Base-by-base conservation (phyloP, 2,329 filamentous ascomycete species). In the Penicillium sp. region DNA sequence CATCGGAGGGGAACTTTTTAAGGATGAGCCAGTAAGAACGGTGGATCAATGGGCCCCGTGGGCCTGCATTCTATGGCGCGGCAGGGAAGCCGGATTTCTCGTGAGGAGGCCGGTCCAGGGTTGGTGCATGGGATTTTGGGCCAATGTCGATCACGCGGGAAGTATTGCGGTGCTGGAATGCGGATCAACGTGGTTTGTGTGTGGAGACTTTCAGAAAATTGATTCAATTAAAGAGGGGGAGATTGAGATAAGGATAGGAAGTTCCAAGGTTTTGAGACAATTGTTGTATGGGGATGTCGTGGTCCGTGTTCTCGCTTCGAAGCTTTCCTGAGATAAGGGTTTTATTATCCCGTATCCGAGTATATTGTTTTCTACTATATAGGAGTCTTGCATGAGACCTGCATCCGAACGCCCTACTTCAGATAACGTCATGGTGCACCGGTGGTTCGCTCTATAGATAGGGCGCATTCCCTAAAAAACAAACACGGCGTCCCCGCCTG, bases 71-170 rank as follows among this genome's bases (percentile, higher is more conserved):
- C 37, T 18, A 8, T 37, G 14, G 37, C 37, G 37, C 37, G 37
- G 37, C 37, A 40, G 37, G 18, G 37, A 40, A 40, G 18, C n/a
- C 37, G 37, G 37, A 23, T 26, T 49, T 49, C 22, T 42, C 6
- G 22, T 15, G 29, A 9, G 44, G 37, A 43, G 14, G 37, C 49
- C 40, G 14, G 23, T 44, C 15, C 41, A 44, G 41, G 41, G 41
- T 44, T 44, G 43, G 43, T 45, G 43, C 43, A 49, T 49, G 46
- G 9, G 27, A 53, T 41, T 53, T 55, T 49, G 47, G 58, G 47
- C 45, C 43, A 41, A 45, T 66, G 63, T 58, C 62, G 63, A 66
- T 66, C 63, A 65, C 57, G 57, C 63, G 63, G 63, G 63, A 66
- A 58, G 55, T 45, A 29, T 41, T n/a, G n/a, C n/a, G 35, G 50